Base-by-base conservation (phyloP, 2,329 filamentous ascomycete genomes). In the Chaetomiaceae sp. region DNA sequence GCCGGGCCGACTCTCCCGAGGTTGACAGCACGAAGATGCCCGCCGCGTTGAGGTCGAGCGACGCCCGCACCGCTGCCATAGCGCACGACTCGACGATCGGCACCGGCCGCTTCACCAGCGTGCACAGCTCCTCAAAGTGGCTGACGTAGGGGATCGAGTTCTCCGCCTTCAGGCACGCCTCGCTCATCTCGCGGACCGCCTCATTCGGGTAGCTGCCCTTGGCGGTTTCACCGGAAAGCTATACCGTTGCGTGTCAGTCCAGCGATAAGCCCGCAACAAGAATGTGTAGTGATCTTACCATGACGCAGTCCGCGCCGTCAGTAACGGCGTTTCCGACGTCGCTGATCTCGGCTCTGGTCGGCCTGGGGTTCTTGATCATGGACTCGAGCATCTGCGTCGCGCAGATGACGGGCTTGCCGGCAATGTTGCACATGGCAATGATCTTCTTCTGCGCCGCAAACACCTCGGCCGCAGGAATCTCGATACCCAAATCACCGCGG, bases 381-480 rank as follows among this genome's bases (percentile, higher is more conserved):
- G 89, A 95, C 81, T 98, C 93, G 59, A 98, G 81, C 93, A 98
- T 98, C 78, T 98, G 93, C 33, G 93, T 98, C 50, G 93, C 93
- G 72, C 91, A 97, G 68, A 98, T 96, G 68, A 91, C 90, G 58
- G 93, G 93, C 81, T 98, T 98, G 71, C 93, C 93, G 59, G 89
- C 90, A 65, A 96, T 83, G 78, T 98, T 98, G 83, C 93, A 98
- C 84, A 97, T 97, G 72, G 93, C 90, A 71, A 98, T 98, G 81
- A 98, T 90, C 88, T 98, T 98, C 86, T 98, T 98, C 79, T 98
- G 93, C 47, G 93, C 93, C 59, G 95, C 88, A 72, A 98, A 98
- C 58, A 98, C 93, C 78, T 98, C 93, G 56, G 91, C 88, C 52
- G 93, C 91, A 40, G 93, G 91, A 61, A 98, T 98, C 75, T 98